Evolutionary conservation across 352 stramenopile genomes (phyloP).

Genomic region (Phytophthora macrochlamydospora): DNA sequence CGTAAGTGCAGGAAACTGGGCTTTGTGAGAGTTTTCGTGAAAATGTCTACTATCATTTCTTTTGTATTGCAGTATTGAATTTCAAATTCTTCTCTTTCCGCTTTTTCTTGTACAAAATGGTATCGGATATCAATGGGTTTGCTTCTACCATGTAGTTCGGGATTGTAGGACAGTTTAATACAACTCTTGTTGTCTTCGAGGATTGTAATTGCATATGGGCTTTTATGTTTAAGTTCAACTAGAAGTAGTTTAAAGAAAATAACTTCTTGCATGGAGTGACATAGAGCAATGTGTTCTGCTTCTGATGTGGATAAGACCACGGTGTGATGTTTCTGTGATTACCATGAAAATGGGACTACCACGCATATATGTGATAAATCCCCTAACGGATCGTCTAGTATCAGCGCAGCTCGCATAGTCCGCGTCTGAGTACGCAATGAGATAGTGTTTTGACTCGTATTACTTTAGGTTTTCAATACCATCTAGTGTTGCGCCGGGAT

Average conservation of each 20-base stretch:
- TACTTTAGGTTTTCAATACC: conserved; percentile 4
- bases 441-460: conserved; percentile 4
- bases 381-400: conserved; percentile 18
- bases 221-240: conserved; percentile 1
- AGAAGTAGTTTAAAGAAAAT: conserved; percentile 9
- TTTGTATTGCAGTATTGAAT: conserved; percentile 28
- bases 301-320: conserved; percentile 29
- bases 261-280: conserved; percentile 2
- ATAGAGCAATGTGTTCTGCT: background rate
- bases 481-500: conserved; percentile 20
- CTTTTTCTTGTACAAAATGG: conserved; percentile 32
- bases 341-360: conserved; percentile 26
- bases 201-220: conserved; percentile 13
- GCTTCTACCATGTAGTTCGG: conserved; percentile 31
- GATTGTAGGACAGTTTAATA: conserved; percentile 40
- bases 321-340: conserved; percentile 26
- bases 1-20: background rate
- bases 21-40: conserved; percentile 26
- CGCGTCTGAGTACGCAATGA: conserved; percentile 12
- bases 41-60: conserved; percentile 29
- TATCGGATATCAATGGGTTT: conserved; percentile 48
- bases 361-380: conserved; percentile 19
- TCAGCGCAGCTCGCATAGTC: conserved; percentile 29
- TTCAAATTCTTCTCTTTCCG: conserved; percentile 17
- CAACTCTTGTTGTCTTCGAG: conserved; percentile 42